Base-by-base conservation (phyloP, 768 basidiomycete species). In the Inosperma sp. region DNA sequence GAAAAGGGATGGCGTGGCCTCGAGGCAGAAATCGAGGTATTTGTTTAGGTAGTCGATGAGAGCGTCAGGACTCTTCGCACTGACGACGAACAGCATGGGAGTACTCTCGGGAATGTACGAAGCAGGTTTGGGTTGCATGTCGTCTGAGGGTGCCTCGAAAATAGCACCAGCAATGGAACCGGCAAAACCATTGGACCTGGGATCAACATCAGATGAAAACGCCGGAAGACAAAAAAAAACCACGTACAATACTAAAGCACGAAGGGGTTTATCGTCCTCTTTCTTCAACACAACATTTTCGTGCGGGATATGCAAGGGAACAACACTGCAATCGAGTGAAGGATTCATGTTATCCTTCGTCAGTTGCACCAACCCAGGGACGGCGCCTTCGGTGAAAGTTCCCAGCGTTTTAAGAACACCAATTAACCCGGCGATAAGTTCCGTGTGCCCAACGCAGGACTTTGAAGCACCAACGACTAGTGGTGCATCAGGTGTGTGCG, bases 151-250 rank as follows among this genome's bases (percentile, higher is more conserved):
- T 23, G 60, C 60, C 53, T 71, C 68, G 16, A 71, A 56, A 33
- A 70, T 60, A 8, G 62, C 60, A 7, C 65, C 69, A 16, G 68
- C 59, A 45, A 69, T 62, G 13, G 70, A 68, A 6, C 70, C 70
- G 9, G 70, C 65, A 41, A 71, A 69, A 13, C 69, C 70, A 46
- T 69, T 68, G 1, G 68, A 65, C 16, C 70, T 71, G 48, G 16
- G 6, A 35, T 58, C 29, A 59, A 30, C 19, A 31, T n/a, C 46
- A 10, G 29, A 40, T 45, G 25, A 29, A 14, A 1, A 31, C 12
- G 33, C 3, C 1, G 27, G 1, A 1, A 54, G 16, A 13, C 16
- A 12, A 31, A 42, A 12, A n/a, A 34, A 22, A 14, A 43, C 12
- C 3, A 59, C 65, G 30, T 48, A 70, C 69, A 70, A 33, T 21